phyloP scores from a whole-genome alignment of 1,284 basidiomycete genomes.

The Malassezia equina region DNA sequence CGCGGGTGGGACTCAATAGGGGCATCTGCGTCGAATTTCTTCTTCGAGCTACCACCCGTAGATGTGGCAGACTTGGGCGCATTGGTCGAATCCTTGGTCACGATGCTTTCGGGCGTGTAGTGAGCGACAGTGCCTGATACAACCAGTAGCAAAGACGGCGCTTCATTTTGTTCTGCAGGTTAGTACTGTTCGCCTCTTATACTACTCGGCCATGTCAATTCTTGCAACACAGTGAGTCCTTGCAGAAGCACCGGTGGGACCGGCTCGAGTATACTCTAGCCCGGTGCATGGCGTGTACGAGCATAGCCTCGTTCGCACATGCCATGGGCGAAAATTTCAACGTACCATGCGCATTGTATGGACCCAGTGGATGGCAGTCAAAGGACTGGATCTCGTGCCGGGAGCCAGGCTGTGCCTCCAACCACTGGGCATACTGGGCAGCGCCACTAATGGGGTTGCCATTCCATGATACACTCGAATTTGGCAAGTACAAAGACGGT shows the following conservation, averaged over 20 bases:
- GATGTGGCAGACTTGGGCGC: constrained; percentile 30
- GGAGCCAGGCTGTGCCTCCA: constrained; percentile 39
- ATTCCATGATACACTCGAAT: constrained; percentile 44
- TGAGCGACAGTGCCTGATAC: constrained; percentile 41
- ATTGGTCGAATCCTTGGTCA: constrained; percentile 21
- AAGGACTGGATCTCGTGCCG: constrained; percentile 44
- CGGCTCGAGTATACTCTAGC: constrained; percentile 1
- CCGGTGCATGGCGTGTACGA: constrained; percentile 1
- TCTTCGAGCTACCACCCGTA: constrained; percentile 27
- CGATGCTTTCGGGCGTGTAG: constrained; percentile 37
- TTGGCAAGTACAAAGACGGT: constrained; percentile 38
- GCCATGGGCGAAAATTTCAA: constrained; percentile 8
- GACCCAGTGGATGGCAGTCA: constrained; percentile 40
- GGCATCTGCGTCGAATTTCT: constrained; percentile 31
- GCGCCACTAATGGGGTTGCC: constrained; percentile 43
- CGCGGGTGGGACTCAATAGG: constrained; percentile 32
- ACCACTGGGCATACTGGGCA: constrained; percentile 28
- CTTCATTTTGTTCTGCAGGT: constrained; percentile 15
- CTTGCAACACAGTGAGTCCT: constrained; percentile 18
- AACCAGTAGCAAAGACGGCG: constrained; percentile 32
- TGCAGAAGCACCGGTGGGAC: constrained; percentile 8
- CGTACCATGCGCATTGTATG: constrained; percentile 23
- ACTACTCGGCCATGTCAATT: constrained; percentile 28
- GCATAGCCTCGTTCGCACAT: neutral
- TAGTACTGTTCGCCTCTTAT: constrained; percentile 32